phyloP scores from a whole-genome alignment of 768 basidiomycete genomes.

The Leccinum subtestaceum region DNA sequence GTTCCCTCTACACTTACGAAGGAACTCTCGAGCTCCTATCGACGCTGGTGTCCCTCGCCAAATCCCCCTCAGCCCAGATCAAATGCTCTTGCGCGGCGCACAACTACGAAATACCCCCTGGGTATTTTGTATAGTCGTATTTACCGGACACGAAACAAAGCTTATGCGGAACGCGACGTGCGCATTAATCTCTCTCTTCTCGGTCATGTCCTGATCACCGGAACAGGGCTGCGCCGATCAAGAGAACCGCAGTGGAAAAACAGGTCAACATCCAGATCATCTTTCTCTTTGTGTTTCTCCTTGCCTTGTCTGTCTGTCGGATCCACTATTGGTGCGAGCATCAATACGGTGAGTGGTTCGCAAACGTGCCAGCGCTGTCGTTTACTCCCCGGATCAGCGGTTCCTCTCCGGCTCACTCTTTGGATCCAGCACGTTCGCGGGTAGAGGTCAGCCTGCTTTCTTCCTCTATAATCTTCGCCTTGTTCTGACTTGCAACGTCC shows the following conservation, averaged over 20 bases:
- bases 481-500: not conserved
- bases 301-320: conserved; percentile 77
- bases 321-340: conserved; percentile 91
- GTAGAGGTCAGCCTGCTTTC: conserved; percentile 51
- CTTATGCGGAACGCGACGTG: conserved; percentile 97
- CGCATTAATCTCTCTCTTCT: conserved; percentile 29
- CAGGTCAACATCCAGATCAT: conserved; percentile 97
- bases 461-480: not conserved
- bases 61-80: conserved; percentile 65
- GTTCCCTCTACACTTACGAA: conserved; percentile 95
- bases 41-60: conserved; percentile 63
- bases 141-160: conserved; percentile 99
- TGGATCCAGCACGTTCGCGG: conserved; percentile 55
- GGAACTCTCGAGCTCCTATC: conserved; percentile 67
- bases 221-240: conserved; percentile 88
- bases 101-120: conserved; percentile 96
- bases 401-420: conserved; percentile 77
- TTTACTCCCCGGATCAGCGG: conserved; percentile 48
- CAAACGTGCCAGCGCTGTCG: not conserved
- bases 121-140: conserved; percentile 92
- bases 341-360: conserved; percentile 57
- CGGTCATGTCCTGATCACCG: not conserved
- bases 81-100: conserved; percentile 66
- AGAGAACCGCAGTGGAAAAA: conserved; percentile 91
- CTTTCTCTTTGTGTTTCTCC: conserved; percentile 85